Evolutionary conservation across 805 yeast species (phyloP).

Genomic region (Brettanomyces custersianus): DNA sequence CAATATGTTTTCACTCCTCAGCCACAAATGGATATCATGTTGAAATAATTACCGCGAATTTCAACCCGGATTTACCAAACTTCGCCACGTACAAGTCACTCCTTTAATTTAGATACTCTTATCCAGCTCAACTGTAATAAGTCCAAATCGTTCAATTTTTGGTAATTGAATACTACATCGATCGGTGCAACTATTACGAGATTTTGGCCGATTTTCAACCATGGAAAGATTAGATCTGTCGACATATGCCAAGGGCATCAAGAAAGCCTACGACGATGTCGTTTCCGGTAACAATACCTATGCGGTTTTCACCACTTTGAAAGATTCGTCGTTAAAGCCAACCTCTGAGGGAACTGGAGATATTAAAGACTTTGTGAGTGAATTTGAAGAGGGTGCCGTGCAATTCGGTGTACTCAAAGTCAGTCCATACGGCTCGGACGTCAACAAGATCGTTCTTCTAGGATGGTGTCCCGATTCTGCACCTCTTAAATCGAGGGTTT

Average conservation of each 20-base stretch:
- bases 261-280: constrained; percentile 65
- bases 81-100: too few relatives aligned
- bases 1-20: too few relatives aligned
- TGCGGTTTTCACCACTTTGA: constrained; percentile 73
- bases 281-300: constrained; percentile 74
- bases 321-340: constrained; percentile 39
- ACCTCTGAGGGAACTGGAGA: constrained; percentile 50
- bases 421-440: constrained; percentile 85
- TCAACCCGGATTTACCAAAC: too few relatives aligned
- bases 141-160: too few relatives aligned
- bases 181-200: neutral
- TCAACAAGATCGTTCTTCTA: constrained; percentile 69
- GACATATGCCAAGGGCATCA: constrained; percentile 67
- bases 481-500: constrained; percentile 65
- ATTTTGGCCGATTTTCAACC: constrained; percentile 1
- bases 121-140: too few relatives aligned
- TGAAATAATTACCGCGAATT: too few relatives aligned
- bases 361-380: constrained; percentile 67
- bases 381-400: constrained; percentile 79
- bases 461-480: constrained; percentile 99
- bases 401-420: constrained; percentile 88
- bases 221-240: constrained; percentile 55
- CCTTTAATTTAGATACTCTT: too few relatives aligned
- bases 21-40: too few relatives aligned
- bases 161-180: too few relatives aligned